Evolutionary conservation across 768 basidiomycete genomes (phyloP), one percentile per base, ranked within the genome.

Genomic region (Boletus patriciae): DNA sequence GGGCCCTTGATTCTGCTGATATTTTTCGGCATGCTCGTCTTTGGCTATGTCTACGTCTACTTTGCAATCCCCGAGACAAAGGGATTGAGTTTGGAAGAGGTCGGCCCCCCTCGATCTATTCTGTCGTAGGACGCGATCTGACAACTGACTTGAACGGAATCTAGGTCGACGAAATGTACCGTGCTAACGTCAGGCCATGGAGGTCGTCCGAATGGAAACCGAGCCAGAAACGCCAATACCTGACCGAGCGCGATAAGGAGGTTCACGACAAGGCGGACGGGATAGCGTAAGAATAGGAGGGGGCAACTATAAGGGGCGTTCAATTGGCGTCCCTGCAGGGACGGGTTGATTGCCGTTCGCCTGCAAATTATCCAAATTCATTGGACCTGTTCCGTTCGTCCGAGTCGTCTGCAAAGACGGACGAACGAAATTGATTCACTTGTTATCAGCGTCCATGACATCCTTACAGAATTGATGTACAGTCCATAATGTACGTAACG

Each of bases 51-150:
- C 58, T 92, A 87, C 68, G 88, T 90, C n/a, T 89, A 85, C 69
- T 70, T 92, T 55, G 83, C 85, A 66, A 85, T 92, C 49, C 90
- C 89, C 19, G 91, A 93, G 76, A 90, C 89, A 9, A 90, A 83
- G 68, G 88, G 88, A 15, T 78, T 91, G 19, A 83, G 83, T 55
- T 72, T 90, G 52, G 88, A 90, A 75, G 86, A 88, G 77, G 85
- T 83, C 53, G 2, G 37, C 43, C 21, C 25, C 25, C 46, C 7
- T 10, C 45, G 16, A n/a, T 34, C 4, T 23, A 15, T n/a, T 25
- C 31, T 29, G 8, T 29, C 27, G 34, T n/a, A 18, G 36, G 11
- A 29, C 4, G 4, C 11, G 18, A 25, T 42, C 13, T 5, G 9
- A 51, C 31, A 18, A 25, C 25, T 25, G 25, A 25, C 25, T 25